These are phyloP conservation scores for Hypoxylon sp. DNA, from an alignment of 2,329 filamentous ascomycete genomes.

Conservation along the genomic window DNA sequence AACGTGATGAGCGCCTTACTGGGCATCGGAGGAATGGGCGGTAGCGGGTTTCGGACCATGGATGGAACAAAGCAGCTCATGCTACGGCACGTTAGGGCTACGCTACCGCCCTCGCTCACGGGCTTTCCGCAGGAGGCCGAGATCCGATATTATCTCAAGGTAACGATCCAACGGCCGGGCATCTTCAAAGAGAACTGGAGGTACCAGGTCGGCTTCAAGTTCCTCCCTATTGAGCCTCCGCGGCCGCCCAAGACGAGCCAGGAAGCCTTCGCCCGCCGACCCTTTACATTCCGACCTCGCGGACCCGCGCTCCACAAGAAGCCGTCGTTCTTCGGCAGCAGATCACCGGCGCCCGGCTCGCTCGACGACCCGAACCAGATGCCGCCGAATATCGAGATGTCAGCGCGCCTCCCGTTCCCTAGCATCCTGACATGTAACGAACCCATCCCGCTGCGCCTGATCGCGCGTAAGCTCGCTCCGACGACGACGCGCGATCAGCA, in stretches of 20 bases:
- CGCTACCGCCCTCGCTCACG: conserved; percentile 88
- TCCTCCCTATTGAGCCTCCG: conserved; percentile 93
- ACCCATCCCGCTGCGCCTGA: conserved; percentile 81
- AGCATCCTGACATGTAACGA: conserved; percentile 91
- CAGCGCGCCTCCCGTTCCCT: conserved; percentile 86
- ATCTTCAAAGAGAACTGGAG: conserved; percentile 93
- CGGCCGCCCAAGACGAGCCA: conserved; percentile 74
- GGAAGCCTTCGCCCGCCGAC: conserved; percentile 86
- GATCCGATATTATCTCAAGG: conserved; percentile 94
- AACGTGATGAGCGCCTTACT: conserved; percentile 67
- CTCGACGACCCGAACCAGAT: conserved; percentile 54
- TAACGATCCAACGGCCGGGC: conserved; percentile 89
- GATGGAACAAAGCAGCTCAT: conserved; percentile 73
- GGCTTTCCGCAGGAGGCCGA: conserved; percentile 89
- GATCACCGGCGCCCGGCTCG: conserved; percentile 37
- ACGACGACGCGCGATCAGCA: conserved; percentile 76
- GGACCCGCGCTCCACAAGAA: conserved; percentile 58
- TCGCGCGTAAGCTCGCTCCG: conserved; percentile 81
- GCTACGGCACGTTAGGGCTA: conserved; percentile 81
- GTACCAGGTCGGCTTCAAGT: conserved; percentile 77
- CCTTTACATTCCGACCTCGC: conserved; percentile 68
- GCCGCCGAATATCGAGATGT: conserved; percentile 79
- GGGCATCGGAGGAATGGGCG: conserved; percentile 65
- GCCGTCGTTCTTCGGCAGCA: conserved; percentile 67
- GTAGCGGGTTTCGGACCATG: conserved; percentile 69